These are phyloP conservation scores for Tetrapisispora namnaoensis DNA, from an alignment of 805 yeast species.

Conservation along the genomic window DNA sequence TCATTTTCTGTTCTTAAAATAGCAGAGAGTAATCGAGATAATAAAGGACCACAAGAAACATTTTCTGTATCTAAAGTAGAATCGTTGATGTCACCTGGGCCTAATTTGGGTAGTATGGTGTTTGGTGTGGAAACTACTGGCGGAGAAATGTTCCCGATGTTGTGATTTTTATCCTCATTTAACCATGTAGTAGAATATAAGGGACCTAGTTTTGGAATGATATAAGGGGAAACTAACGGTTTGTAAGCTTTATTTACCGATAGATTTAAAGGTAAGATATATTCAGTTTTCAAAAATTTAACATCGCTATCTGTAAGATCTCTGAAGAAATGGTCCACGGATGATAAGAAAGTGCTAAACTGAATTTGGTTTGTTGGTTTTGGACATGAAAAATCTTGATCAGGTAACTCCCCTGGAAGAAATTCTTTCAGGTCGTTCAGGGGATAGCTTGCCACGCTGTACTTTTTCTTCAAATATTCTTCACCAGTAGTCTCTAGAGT, in stretches of 20 bases:
- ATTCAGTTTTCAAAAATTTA: slow-evolving; percentile 54
- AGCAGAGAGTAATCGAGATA: slow-evolving; percentile 76
- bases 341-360: slow-evolving; percentile 75
- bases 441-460: slow-evolving; percentile 89
- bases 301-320: slow-evolving; percentile 73
- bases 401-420: slow-evolving; percentile 84
- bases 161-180: slow-evolving; percentile 57
- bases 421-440: slow-evolving; percentile 59
- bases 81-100: slow-evolving; percentile 39
- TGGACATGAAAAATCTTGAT: slow-evolving; percentile 70
- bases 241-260: slow-evolving; percentile 40
- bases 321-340: slow-evolving; percentile 77
- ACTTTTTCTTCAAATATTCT: slow-evolving; percentile 63
- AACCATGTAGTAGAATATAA: slow-evolving; percentile 78
- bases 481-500: slow-evolving; percentile 51
- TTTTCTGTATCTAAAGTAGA: slow-evolving; percentile 59
- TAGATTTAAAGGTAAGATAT: slow-evolving; percentile 43
- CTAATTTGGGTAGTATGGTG: slow-evolving; percentile 44
- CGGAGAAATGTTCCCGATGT: slow-evolving; percentile 33
- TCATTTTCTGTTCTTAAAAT: slow-evolving; percentile 35
- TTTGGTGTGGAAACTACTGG: slow-evolving; percentile 39
- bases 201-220: slow-evolving; percentile 80
- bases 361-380: slow-evolving; percentile 89
- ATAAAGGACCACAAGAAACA: slow-evolving; percentile 83
- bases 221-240: slow-evolving; percentile 59